Base-by-base conservation (phyloP, 495 filamentous ascomycete species). In the Neurospora sp. region DNA sequence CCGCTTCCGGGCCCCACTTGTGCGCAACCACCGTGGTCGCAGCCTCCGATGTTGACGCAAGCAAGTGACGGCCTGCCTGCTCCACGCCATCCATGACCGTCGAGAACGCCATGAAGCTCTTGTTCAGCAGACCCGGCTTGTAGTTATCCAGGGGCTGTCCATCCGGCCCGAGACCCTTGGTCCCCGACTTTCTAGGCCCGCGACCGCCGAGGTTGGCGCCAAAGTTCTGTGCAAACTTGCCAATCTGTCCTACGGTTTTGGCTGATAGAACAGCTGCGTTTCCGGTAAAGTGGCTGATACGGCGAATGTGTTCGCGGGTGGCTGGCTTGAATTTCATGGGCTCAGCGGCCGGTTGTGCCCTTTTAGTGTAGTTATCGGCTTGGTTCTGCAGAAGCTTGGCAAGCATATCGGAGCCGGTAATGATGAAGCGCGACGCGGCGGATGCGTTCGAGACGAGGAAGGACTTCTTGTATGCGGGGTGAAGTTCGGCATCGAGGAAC, bases 11-110 rank as follows among this genome's bases (percentile, higher is more conserved):
- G 10, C 96, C 96, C 81, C 93, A 99, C 72, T 85, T 89, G 82
- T 99, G 95, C 6, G 88, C 85, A 9, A 98, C 92, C 74, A 97
- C 90, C 5, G 89, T 90, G 20, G 90, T 93, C 27, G 95, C 92
- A 2, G 95, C 93, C 4, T 88, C 84, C 0, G 93, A 90, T 35
- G 91, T 87, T 20, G 91, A 90, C 7, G 86, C 87, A 18, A 99
- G 84, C 66, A 99, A 84, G 74, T 88, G 91, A 41, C 90, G 89
- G 0, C 93, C 92, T 16, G 92, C 91, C 76, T 97, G 89, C 77
- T 96, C 94, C 70, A 98, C 91, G 41, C 95, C 95, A 80, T 99
- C 96, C 40, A 93, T 93, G 62, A 99, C 87, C 0, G 96, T 98
- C n/a, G 90, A 91, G 80, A 98, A 99, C 0, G 96, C 96, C 82